phyloP scores from a whole-genome alignment of 2,329 filamentous ascomycete genomes.

The Chaetothyriales sp. region DNA sequence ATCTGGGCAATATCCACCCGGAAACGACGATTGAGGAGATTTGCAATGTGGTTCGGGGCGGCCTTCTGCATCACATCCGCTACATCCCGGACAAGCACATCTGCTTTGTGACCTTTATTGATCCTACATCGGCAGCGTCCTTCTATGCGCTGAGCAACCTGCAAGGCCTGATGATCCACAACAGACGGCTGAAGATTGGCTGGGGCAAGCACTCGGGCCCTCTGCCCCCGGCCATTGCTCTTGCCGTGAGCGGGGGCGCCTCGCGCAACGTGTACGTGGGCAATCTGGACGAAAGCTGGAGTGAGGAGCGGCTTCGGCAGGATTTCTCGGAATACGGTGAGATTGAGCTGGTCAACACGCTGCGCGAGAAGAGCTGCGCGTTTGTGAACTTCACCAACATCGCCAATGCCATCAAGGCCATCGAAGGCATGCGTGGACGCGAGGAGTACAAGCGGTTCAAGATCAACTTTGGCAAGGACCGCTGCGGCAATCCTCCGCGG shows the following conservation, averaged over 20 bases:
- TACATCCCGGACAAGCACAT: constrained; percentile 99
- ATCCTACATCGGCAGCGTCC: constrained; percentile 90
- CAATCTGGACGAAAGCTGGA: constrained; percentile 95
- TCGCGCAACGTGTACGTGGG: constrained; percentile 98
- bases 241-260: constrained; percentile 90
- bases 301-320: constrained; percentile 83
- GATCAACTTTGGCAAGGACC: constrained; percentile 98
- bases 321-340: constrained; percentile 97
- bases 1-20: constrained; percentile 95
- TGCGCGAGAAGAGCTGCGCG: constrained; percentile 96
- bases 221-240: constrained; percentile 83
- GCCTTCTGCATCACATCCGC: constrained; percentile 90
- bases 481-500: constrained; percentile 88
- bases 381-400: constrained; percentile 99
- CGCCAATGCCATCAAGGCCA: constrained; percentile 97
- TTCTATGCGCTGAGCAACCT: constrained; percentile 97
- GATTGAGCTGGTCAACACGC: constrained; percentile 91
- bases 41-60: constrained; percentile 94
- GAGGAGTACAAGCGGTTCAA: constrained; percentile 98
- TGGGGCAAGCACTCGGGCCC: constrained; percentile 99
- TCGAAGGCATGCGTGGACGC: constrained; percentile 84
- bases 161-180: constrained; percentile 98
- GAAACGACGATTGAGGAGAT: constrained; percentile 99
- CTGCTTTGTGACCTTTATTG: constrained; percentile 98
- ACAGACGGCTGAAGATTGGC: constrained; percentile 91